Conservation (phyloP, 176 grass and related monocot genomes). For the Dendrocalamus sinicus region DNA sequence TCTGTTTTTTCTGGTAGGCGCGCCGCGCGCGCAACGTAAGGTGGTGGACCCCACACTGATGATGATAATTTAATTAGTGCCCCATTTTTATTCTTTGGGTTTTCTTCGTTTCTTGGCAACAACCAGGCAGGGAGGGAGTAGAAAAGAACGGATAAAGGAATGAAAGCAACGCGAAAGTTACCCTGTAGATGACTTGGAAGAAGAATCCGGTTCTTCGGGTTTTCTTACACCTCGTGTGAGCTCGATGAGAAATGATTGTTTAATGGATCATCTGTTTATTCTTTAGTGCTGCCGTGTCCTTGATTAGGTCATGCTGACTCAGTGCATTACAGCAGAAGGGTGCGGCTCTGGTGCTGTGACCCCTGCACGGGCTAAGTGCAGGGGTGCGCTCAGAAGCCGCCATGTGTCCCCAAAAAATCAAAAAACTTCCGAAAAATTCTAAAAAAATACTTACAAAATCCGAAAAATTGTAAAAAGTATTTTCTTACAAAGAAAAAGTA, state of each 20-base stretch:
- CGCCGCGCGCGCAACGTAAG: neutral
- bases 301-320: constrained; percentile 40
- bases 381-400: too few relatives aligned
- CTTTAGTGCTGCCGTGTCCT: constrained; percentile 31
- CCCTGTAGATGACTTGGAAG: neutral
- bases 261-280: constrained; percentile 54
- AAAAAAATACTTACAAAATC: too few relatives aligned
- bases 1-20: neutral
- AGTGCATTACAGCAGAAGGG: neutral
- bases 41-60: constrained; percentile 41
- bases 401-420: too few relatives aligned
- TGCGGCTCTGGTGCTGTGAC: too few relatives aligned
- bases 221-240: constrained; percentile 51
- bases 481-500: too few relatives aligned
- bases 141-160: neutral
- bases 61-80: constrained; percentile 32
- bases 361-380: too few relatives aligned
- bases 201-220: constrained; percentile 35
- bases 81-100: neutral
- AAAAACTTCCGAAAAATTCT: too few relatives aligned
- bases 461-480: too few relatives aligned
- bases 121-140: neutral
- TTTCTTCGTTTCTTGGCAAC: constrained; percentile 31
- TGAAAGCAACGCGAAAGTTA: neutral
- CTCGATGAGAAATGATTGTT: constrained; percentile 29